Evolutionary conservation across 2,329 filamentous ascomycete genomes (phyloP), one percentile per base, ranked within the genome.

Genomic region (Aspergillus aculeatus): DNA sequence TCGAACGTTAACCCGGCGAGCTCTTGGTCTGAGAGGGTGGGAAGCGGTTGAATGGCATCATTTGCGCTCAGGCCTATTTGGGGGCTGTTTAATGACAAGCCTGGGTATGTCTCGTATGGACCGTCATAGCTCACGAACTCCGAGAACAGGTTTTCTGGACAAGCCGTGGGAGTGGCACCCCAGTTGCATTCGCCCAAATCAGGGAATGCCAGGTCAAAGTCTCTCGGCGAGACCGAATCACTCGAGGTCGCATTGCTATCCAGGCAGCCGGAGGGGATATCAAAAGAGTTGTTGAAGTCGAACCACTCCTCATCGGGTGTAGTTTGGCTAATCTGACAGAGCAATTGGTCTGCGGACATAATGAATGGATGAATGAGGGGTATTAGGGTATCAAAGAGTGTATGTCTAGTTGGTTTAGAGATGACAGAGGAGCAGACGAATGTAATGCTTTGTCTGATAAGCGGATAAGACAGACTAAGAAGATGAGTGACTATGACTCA

Each of bases 271-370:
- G 68, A 57, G 21, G 68, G 62, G 19, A 73, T 65, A 49, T 75
- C 68, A 56, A 75, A 69, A 56, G 71, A 71, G 62, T 71, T 68
- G 53, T 74, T 72, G 56, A 75, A 74, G 61, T 75, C 72, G 38
- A 72, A 61, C 65, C 68, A 71, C 51, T 75, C 72, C 44, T 72
- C 64, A 35, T 64, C 57, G 41, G 57, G 64, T 35, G 47, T 58
- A 5, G 64, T 58, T 29, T 58, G 62, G 44, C 69, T 68, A 54
- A 66, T 64, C 29, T 63, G 61, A 41, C 58, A 66, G 53, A 72
- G 66, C 56, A 68, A 67, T 57, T 68, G 66, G 44, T 73, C 67
- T 19, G 65, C 56, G 52, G 71, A 67, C 72, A 74, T 74, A 44
- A 58, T 56, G 41, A 35, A 57, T 53, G 49, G 49, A 47, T 32